Evolutionary conservation across 768 basidiomycete genomes (phyloP), one percentile per base, ranked within the genome.

Genomic region (Agaricus bisporus): DNA sequence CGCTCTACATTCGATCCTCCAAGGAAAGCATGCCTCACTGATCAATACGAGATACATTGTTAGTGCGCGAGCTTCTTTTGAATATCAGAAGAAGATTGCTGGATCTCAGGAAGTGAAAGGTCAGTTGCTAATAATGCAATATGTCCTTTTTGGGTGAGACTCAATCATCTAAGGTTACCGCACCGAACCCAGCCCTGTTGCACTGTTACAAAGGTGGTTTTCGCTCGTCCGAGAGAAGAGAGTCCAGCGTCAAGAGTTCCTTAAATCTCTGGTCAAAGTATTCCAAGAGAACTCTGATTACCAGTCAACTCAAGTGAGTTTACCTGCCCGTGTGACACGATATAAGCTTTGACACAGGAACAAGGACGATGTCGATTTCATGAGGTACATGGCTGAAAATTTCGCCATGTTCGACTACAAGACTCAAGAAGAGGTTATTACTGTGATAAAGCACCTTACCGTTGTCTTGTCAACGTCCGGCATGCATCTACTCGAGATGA

Each of bases 341-440:
- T 28, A 2, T 28, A 32, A 9, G 32, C 32, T 35, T 15, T 46
- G 22, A 58, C 17, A 39, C 22, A 41, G 51, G 46, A 12, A 51
- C 10, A 44, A 94, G 86, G 81, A 88, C 56, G 90, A 97, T 61
- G 76, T 95, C 49, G 82, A 87, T 46, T 92, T 98, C 64, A 79
- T 79, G 4, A 85, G 94, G 51, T 99, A 93, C 70, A 89, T 98
- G 82, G 86, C 91, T 0, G 97, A 98, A 65, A 98, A 98, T 63
- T 86, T 98, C 54, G 79, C 94, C 0, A 74, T 86, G 0, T 82
- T 99, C 56, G 94, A 98, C 32, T 98, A 95, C 75, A 98, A 93
- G 72, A 91, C 91, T 0, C 86, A 88, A 61, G 97, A 99, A 67
- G 97, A 98, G 69, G 85, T 87, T 4, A 71, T 98, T 49, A 84